These are phyloP conservation scores for Funneliformis caledonium DNA, from an alignment of 371 early-diverging fungal species.

Conservation along the genomic window DNA sequence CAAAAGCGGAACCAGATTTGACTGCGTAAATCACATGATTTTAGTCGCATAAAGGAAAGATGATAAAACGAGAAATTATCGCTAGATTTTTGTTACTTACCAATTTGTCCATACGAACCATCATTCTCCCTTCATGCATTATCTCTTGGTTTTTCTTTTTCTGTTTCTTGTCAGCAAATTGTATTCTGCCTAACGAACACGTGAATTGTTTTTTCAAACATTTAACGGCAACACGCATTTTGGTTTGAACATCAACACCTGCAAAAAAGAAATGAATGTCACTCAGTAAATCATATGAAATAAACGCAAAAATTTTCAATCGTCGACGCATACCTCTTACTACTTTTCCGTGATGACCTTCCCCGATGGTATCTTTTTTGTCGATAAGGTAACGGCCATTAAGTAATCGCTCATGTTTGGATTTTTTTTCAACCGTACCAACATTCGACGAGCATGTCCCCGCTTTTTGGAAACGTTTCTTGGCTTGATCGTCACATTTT, in stretches of 20 bases:
- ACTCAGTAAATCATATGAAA: background rate
- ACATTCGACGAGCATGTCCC: background rate
- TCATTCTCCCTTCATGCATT: slow-evolving; percentile 34
- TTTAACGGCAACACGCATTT: slow-evolving; percentile 11
- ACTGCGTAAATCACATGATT: background rate
- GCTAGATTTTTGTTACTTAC: background rate
- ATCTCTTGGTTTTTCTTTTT: slow-evolving; percentile 26
- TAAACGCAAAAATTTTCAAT: no score
- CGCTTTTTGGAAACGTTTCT: background rate
- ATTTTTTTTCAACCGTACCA: slow-evolving; percentile 23
- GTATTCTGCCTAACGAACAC: slow-evolving; percentile 4
- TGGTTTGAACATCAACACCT: slow-evolving; percentile 25
- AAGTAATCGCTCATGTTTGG: slow-evolving; percentile 4
- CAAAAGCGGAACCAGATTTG: slow-evolving; percentile 17
- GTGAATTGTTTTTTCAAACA: slow-evolving; percentile 33
- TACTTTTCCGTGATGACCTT: slow-evolving; percentile 37
- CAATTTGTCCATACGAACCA: slow-evolving; percentile 25
- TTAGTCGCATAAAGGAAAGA: background rate
- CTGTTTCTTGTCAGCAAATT: slow-evolving; percentile 20
- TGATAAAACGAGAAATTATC: background rate
- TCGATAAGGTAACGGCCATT: slow-evolving; percentile 30
- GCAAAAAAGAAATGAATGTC: background rate
- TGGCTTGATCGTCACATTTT: background rate
- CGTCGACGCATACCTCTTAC: background rate
- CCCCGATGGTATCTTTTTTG: slow-evolving; percentile 31